A percentile compares a stretch with the other conserved stretches of the same genome.
These are phyloP conservation scores for Bassia scoparia DNA, from an alignment of 148 eudicot species.

Conservation along the genomic window DNA sequence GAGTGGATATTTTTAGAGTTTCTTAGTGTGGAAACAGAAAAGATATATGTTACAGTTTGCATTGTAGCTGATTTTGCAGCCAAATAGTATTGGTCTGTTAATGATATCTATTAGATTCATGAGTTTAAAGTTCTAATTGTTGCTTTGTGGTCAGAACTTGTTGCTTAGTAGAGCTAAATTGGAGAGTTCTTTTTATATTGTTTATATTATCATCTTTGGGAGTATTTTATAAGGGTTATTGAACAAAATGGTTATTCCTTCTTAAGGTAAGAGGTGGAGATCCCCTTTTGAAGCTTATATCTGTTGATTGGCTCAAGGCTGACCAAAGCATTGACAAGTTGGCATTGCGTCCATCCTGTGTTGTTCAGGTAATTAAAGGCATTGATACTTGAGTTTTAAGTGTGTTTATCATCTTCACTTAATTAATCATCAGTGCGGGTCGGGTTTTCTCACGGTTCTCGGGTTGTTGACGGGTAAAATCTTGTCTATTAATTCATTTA, in stretches of 20 bases:
- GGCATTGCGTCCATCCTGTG: constrained; percentile 78
- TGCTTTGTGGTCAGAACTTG: background rate
- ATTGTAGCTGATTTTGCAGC: too few species aligned
- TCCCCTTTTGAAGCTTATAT: constrained; percentile 89
- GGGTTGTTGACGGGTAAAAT: too few species aligned
- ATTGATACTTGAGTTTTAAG: too few species aligned
- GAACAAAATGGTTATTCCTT: constrained; percentile 11
- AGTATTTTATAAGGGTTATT: background rate
- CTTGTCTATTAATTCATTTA: too few species aligned
- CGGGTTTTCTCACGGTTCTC: too few species aligned
- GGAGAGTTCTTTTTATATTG: background rate
- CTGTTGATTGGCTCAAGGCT: constrained; percentile 95
- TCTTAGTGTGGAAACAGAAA: too few species aligned
- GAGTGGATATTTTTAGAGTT: too few species aligned
- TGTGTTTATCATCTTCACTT: too few species aligned
- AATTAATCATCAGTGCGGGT: too few species aligned
- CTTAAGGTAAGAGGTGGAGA: constrained; percentile 84
- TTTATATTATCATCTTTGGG: background rate
- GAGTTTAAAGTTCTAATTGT: background rate
- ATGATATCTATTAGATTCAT: background rate
- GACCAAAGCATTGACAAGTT: constrained; percentile 59
- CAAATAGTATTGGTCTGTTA: background rate
- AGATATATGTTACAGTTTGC: too few species aligned
- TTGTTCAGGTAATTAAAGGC: constrained; percentile 83
- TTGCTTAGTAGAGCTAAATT: too few species aligned